Conservation (phyloP, 768 basidiomycete species). For the Lyophyllum decastes region DNA sequence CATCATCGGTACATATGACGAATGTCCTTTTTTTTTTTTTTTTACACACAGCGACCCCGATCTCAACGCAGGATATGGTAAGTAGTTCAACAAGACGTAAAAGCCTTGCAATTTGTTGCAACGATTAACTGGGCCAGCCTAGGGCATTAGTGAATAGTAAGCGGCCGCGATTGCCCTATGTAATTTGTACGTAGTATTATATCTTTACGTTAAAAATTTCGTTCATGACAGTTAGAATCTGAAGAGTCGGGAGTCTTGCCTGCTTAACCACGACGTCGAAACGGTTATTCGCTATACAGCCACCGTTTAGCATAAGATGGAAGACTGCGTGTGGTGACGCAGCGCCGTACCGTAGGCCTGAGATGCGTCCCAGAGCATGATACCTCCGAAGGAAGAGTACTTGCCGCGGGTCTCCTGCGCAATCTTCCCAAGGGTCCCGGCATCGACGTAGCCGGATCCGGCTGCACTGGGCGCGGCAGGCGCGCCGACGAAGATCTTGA, state of each 20-base stretch:
- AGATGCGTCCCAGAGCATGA: slow-evolving; percentile 44
- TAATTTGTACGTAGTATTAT: too few species aligned
- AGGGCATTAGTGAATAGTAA: too few species aligned
- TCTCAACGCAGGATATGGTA: too few species aligned
- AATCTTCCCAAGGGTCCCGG: slow-evolving; percentile 39
- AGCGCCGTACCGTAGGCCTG: slow-evolving; percentile 35
- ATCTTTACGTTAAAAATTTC: too few species aligned
- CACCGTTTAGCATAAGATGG: not conserved
- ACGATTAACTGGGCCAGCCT: too few species aligned
- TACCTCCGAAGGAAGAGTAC: slow-evolving; percentile 57
- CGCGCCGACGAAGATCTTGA: slow-evolving; percentile 59
- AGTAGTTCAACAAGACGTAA: too few species aligned
- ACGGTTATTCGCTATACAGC: slow-evolving; percentile 32
- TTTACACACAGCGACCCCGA: too few species aligned
- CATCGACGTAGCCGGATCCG: slow-evolving; percentile 50
- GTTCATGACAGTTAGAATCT: not conserved
- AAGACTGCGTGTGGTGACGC: not conserved
- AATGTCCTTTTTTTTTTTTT: too few species aligned
- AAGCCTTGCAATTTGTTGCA: too few species aligned
- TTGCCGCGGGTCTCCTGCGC: slow-evolving; percentile 39
- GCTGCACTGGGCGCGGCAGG: slow-evolving; percentile 52
- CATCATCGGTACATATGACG: not conserved
- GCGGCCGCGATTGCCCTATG: too few species aligned
- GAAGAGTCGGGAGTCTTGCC: slow-evolving; percentile 14
- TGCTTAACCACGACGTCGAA: slow-evolving; percentile 43